Evolutionary conservation across 192 early-diverging fungal genomes (phyloP), one percentile per base, ranked within the genome.

Genomic region (Coemansia sp.): DNA sequence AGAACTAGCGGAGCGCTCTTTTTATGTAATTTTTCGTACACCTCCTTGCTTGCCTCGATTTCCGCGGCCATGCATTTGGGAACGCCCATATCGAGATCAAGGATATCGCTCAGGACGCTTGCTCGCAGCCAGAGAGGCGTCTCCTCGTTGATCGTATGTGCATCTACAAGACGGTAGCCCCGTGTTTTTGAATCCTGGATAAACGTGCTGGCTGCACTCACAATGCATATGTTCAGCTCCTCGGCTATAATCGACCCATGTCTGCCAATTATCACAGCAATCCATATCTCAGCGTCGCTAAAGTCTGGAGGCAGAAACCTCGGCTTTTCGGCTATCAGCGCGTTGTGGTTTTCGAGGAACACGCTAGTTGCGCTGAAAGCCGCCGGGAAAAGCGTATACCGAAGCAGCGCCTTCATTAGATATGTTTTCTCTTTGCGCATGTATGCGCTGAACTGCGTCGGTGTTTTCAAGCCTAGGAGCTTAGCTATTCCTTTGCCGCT

Each of bases 321-420:
- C 11, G 39, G 39, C 14, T 42, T 42, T 42, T 42, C 14, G 39
- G 13, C 39, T 10, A 42, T 6, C 8, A 42, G 14, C 11, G 39
- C 14, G 13, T 10, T 42, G 39, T 16, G 39, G 8, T 14, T 42
- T 42, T 42, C 13, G 11, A 42, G 11, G 11, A 10, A 16, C 39
- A 16, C 11, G 8, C 39, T 53, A 13, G n/a, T 6, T 25, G 6
- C 14, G 28, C 5, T 29, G 28, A 53, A 53, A 29, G 10, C 16
- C 25, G 5, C 29, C 28, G 51, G 51, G 51, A 53, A 16, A 14
- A 53, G 51, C 5, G 27, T 53, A 10, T 53, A 53, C 6, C 51
- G 51, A 30, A 53, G 25, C 27, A 53, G 27, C n/a, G 51, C 51
- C n/a, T 53, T 53, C 13, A 53, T 5, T 18, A 53, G 10, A 29